Evolutionary conservation across 2,329 filamentous ascomycete genomes (phyloP).

Genomic region (Magnaporthiopsis incrustans): DNA sequence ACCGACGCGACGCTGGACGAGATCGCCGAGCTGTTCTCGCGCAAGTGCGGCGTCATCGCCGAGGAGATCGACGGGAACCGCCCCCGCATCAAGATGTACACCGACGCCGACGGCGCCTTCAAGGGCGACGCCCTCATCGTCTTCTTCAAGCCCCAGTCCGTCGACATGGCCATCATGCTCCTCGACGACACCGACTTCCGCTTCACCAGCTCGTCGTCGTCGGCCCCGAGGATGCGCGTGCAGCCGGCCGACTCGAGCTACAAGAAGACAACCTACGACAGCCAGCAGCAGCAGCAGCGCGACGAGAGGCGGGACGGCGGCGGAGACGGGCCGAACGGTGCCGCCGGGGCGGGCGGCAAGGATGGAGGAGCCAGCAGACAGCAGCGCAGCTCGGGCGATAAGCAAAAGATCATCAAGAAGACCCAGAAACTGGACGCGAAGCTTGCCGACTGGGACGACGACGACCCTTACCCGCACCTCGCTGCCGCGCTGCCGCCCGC

Average conservation of each 20-base stretch:
- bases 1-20: conserved; percentile 71
- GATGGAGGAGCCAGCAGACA: conserved; percentile 31
- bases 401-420: conserved; percentile 84
- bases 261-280: conserved; percentile 72
- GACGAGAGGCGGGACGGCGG: conserved; percentile 12
- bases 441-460: conserved; percentile 91
- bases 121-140: conserved; percentile 91
- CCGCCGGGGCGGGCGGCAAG: neutral
- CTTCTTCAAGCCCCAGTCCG: conserved; percentile 93
- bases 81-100: conserved; percentile 90
- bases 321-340: conserved; percentile 10
- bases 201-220: conserved; percentile 42
- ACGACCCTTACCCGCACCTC: conserved; percentile 53
- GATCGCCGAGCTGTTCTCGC: conserved; percentile 72
- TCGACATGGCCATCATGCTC: conserved; percentile 73
- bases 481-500: conserved; percentile 18
- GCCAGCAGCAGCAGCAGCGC: conserved; percentile 17
- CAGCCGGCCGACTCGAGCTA: conserved; percentile 82
- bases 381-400: conserved; percentile 53
- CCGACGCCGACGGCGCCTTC: conserved; percentile 70
- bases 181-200: conserved; percentile 79
- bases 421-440: conserved; percentile 87
- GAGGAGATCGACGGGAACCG: conserved; percentile 86
- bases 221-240: conserved; percentile 63
- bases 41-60: conserved; percentile 82